Evolutionary conservation across 2,329 filamentous ascomycete species (phyloP), one percentile per base, ranked within the genome.

Genomic region (Pseudofabraea citricarpa): DNA sequence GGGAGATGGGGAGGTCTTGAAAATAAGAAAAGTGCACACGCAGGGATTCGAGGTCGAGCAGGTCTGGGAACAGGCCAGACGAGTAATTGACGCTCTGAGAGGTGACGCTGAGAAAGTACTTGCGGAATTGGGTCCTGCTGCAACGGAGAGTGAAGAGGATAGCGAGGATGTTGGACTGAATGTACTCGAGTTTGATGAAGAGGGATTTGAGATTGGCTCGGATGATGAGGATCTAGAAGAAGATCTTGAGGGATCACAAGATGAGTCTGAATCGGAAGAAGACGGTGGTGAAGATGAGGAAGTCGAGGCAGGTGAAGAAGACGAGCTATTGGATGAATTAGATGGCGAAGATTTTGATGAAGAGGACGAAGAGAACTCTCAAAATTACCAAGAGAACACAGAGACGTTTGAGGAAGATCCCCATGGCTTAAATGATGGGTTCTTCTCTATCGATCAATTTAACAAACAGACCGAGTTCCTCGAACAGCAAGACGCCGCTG

Each of bases 361-460:
- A 1, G 64, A 67, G 4, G 63, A 66, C 3, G 66, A 66, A 0
- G 70, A 71, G 0, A 72, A 74, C 1, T 73, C 74, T 2, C 71
- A 69, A 1, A 66, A 66, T 9, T 68, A 73, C 3, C 73, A 74
- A 16, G 67, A 72, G 35, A 63, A 69, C 4, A 64, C 67, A 1
- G 74, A 75, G 38, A 75, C 77, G 29, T 83, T 84, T 47, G 69
- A 81, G 7, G 73, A 83, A 54, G 90, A 97, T 58, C 81, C 82
- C 4, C 75, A 93, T 59, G 89, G 90, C 6, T 78, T 98, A 23
- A 97, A 98, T 58, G 93, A 98, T 60, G 91, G 90, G 5, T 98
- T 98, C 70, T 98, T 98, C 69, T 95, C 89, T 13, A 91, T 98
- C 56, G 90, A 97, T 57, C 83, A 94, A 47, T 98, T 98, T 76